Evolutionary conservation across 192 early-diverging fungal genomes (phyloP), one percentile per base, ranked within the genome.

Genomic region (Chytriomyces sp.): DNA sequence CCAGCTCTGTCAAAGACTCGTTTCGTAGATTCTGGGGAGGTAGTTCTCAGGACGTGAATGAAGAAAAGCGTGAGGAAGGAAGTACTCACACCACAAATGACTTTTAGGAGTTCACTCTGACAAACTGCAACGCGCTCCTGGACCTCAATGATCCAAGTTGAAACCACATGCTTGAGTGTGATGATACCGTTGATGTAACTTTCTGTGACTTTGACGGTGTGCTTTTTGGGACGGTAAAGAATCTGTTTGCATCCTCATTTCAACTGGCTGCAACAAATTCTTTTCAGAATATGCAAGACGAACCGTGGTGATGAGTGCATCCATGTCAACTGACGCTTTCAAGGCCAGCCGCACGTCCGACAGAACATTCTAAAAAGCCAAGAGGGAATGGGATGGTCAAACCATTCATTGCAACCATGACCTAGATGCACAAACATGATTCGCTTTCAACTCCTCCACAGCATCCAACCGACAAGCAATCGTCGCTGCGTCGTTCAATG

Each of bases 101-200:
- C 82, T 5, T 30, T 55, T 59, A 90, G 59, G 26, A 90, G 74
- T 6, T 75, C 73, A 72, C 82, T 83, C 32, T 78, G 31, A 3
- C 70, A 71, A 1, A 33, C 73, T 0, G 14, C 57, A 0, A 91
- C 60, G 0, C 78, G 72, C 2, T 68, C 59, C 1, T 81, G 70
- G 4, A 93, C 44, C 0, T 49, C 12, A n/a, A 41, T 55, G 19
- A 92, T 77, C 4, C 75, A 39, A 22, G 80, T 75, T 19, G 65
- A 56, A n/a, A 95, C 26, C 2, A 86, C 82, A 57, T 91, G 89
- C 65, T 92, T 93, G 36, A 93, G 78, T 4, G 69, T 57, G 38
- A 95, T 85, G 17, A 93, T 76, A 34, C 85, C 84, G 62, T 88
- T 92, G 60, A 93, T 90, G 37, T 79, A 81, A 31, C 81, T 80